Evolutionary conservation across 129 eudicot genomes (phyloP), one percentile per base, ranked within the genome.

Genomic region (Cynara cardunculus): DNA sequence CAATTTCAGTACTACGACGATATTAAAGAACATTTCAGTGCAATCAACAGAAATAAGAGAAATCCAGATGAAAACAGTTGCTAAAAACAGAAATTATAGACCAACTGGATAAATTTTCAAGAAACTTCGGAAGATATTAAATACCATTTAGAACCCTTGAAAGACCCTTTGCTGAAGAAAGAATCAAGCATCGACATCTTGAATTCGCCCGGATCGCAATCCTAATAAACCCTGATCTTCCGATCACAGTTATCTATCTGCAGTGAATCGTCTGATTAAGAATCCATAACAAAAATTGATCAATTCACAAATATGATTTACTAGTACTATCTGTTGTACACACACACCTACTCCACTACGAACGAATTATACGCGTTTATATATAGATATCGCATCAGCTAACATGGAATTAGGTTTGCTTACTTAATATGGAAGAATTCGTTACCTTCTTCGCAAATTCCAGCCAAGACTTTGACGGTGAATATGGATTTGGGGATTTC

Each of bases 101-200:
- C 3, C 5, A 18, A 69, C 19, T 0, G 59, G 14, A 41, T 27
- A 28, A 25, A 9, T 3, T 8, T 35, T 18, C 44, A 61, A 18
- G 18, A 49, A 30, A 68, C 31, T 5, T 22, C 21, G 22, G 35
- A 1, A 56, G 49, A 34, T 28, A 53, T 34, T 10, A 4, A 26
- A 14, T 90, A 94, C 98, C 98, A 94, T 86, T 85, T 90, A 32
- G 94, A 72, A 73, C 88, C 96, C 78, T 91, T 94, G 88, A 94
- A 94, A 24, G 96, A 82, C 35, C 89, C 85, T 78, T 73, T 86
- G 81, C 37, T 78, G 91, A 94, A 92, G 90, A 94, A 88, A 8
- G 98, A 91, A 90, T 91, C 97, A 26, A 94, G 85, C 89, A 89
- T 87, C 87, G 89, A 82, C 91, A 85, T 87, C 53, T 79, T 25